Evolutionary conservation across 2,329 filamentous ascomycete genomes (phyloP), one percentile per base, ranked within the genome.

Genomic region (Pleurostoma richardsiae): DNA sequence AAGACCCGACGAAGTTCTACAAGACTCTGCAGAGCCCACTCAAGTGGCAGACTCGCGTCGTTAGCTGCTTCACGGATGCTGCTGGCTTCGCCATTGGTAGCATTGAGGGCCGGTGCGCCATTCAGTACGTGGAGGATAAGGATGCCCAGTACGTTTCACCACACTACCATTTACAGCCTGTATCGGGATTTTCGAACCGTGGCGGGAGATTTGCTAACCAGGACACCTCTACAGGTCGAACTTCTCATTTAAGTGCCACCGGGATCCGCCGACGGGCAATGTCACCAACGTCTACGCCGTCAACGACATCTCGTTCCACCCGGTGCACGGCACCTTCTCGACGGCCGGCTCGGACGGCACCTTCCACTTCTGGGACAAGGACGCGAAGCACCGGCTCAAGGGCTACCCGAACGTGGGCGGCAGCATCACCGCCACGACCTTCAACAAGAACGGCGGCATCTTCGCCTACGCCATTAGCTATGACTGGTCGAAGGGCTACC

Each of bases 161-260:
- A 36, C 39, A 11, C 26, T 28, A 43, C 33, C 30, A 10, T 47
- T 10, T n/a, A 28, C 19, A 11, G 11, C n/a, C 27, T 19, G 4
- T 38, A n/a, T 38, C 31, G 33, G n/a, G 19, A 10, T 30, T 30
- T 31, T 26, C 19, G 19, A 19, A 19, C 19, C 19, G 19, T 19
- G 19, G 19, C 19, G 19, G 19, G 19, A 19, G 19, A 19, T 29
- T 38, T 40, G 4, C 29, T 19, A 30, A 38, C 39, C 30, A 44
- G 27, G 29, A 7, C 38, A 40, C 48, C 7, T 27, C 33, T 7
- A 47, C 54, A 86, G 84, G 59, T 87, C 85, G 61, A 97, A 99
- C 74, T 99, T 99, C 76, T 96, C 90, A 39, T 99, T 99, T 83
- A 97, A 97, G 71, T 99, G 94, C 70, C 94, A 99, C 68, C 90